Evolutionary conservation across 208 protist species (phyloP), one percentile per base, ranked within the genome.

Genomic region (Trypanosoma cruzi): DNA sequence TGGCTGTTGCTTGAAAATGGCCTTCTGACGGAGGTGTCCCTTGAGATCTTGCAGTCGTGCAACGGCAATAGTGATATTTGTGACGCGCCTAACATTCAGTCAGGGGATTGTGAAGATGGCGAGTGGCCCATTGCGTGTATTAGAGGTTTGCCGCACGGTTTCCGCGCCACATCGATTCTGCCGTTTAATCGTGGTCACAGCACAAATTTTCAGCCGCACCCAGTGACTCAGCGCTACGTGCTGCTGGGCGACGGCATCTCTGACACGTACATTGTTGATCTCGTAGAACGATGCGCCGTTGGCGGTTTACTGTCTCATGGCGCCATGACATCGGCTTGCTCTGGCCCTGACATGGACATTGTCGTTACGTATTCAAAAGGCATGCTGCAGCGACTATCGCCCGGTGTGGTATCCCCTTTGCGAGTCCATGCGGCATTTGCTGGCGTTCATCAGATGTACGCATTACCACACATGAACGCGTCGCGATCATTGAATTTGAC

Each of bases 251-350:
- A 92, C 79, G 68, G 71, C 14, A 71, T 86, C 40, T 68, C 77
- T 37, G 82, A 90, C 50, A 72, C 63, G 49, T 89, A 86, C 62
- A 48, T 92, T 8, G 80, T 94, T 20, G 86, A 94, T 64, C 68
- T 94, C 10, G 60, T 82, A 7, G 58, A 56, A 44, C 77, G 75
- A 5, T 60, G 74, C 42, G 80, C 84, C 31, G 82, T 90, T 7
- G 82, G 78, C 7, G 55, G 71, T 6, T 28, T 88, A 60, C 28
- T 64, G 8, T 78, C 77, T 4, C 63, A 80, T 22, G 88, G 84
- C 0, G 77, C 88, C 5, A 85, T 93, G 82, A 85, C 80, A 26
- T 69, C 73, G n/a, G 77, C 85, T 0, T 88, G 87, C 76, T 69
- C 72, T 46, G 79, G 76, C 1, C 70, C 72, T 22, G 68, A 72